Evolutionary conservation across 169 alveolate genomes (phyloP), one percentile per base, ranked within the genome.

Genomic region (Eimeria necatrix): DNA sequence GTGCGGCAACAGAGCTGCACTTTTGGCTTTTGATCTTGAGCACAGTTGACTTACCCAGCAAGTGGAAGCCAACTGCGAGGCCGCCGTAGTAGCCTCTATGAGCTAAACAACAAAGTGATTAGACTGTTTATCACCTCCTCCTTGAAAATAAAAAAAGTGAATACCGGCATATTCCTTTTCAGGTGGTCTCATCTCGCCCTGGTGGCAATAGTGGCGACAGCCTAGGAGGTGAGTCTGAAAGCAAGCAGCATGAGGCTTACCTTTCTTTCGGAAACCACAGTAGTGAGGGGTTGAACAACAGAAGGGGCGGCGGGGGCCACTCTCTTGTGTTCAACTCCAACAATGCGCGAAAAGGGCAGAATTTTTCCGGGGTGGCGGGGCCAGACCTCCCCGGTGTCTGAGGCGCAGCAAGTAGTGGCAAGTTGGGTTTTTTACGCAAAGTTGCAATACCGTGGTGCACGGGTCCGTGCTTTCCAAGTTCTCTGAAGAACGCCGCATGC

Each of bases 41-140:
- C 41, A 32, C 41, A 32, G 64, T 20, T 24, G 24, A 24, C 92
- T 0, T 56, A 89, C 94, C 94, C 6, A 89, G 52, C 60, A 89
- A 84, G 51, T 89, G 88, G 26, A 49, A 90, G 9, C 95, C 95
- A 5, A 76, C 90, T n/a, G 81, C 41, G 46, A 90, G 88, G n/a
- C 95, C 95, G 18, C 95, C 95, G 73, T 90, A 90, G 68, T 48
- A 90, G 5, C 95, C 95, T 16, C 90, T 64, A 22, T 64, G 95
- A 24, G 95, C 95, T 90, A 87, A 22, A 53, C 26, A 41, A 32
- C 41, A 32, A 32, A 32, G 41, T 32, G 41, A 32, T 32, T 9
- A 49, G 90, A 12, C 18, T 16, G 52, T 49, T 24, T 5, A 12
- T 10, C n/a, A 0, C 0, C 89, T 0, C 2, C 41, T 32, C 41